Percentiles rank a stretch among this genome's conserved stretches.
Conservation (phyloP, 306 rosid species). For the Abrus precatorius region DNA sequence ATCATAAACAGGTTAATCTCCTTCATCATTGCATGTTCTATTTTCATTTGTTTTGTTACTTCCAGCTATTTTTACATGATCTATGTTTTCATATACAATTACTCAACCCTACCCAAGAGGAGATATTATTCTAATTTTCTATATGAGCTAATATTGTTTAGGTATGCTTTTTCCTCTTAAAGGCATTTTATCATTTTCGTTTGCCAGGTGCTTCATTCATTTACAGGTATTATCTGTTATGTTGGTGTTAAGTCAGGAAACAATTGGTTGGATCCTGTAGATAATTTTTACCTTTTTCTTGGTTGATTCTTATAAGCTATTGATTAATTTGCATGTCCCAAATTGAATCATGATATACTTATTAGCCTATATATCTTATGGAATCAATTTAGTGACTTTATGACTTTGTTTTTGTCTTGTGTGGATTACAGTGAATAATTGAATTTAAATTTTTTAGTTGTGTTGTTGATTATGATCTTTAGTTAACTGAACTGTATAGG, state of each 20-base stretch:
- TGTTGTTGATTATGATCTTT: conserved; percentile 28
- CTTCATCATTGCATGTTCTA: background rate
- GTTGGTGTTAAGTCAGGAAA: background rate
- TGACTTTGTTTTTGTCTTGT: background rate
- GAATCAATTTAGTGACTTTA: too few relatives aligned
- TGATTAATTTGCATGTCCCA: background rate
- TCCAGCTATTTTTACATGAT: background rate
- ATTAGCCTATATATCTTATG: background rate
- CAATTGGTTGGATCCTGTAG: background rate
- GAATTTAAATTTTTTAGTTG: background rate
- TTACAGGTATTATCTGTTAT: background rate
- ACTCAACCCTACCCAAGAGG: background rate
- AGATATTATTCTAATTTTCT: background rate
- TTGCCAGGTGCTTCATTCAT: conserved; percentile 23
- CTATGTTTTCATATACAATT: background rate
- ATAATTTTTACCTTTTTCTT: background rate
- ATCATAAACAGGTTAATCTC: conserved; percentile 72
- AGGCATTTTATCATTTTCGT: background rate
- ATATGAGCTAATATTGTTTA: background rate
- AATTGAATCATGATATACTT: conserved; percentile 16
- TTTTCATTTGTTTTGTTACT: conserved; percentile 15
- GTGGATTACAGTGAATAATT: background rate
- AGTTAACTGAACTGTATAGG: conserved; percentile 32
- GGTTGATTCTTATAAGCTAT: background rate
- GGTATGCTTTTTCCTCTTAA: background rate